phyloP scores from a whole-genome alignment of 2,329 filamentous ascomycete genomes.

The Juglanconis sp. region DNA sequence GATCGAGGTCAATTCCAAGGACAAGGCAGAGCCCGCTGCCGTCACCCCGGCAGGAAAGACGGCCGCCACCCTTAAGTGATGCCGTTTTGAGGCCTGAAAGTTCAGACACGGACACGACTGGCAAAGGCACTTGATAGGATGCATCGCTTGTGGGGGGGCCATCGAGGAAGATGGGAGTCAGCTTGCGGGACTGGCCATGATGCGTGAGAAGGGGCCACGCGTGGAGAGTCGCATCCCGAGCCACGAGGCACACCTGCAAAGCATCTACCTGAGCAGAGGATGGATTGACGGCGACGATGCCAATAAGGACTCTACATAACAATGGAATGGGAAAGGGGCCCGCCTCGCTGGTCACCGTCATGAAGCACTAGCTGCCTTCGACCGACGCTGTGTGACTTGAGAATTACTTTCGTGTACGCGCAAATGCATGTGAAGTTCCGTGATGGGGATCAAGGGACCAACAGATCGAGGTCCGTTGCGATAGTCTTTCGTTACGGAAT shows the following conservation, averaged over 20 bases:
- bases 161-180: background rate
- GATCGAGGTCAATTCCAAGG: slow-evolving; percentile 82
- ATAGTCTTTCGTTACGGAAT: no score
- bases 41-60: slow-evolving; percentile 21
- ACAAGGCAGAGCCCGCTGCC: slow-evolving; percentile 25
- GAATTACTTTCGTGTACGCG: background rate
- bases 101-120: background rate
- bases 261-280: background rate
- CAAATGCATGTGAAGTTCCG: background rate
- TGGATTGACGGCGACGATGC: slow-evolving; percentile 3
- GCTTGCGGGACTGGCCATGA: background rate
- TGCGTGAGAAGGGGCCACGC: background rate
- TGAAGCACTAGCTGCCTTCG: background rate
- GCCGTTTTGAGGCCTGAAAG: background rate
- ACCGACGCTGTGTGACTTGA: background rate
- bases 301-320: slow-evolving; percentile 1
- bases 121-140: background rate
- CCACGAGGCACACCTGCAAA: background rate
- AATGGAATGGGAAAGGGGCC: background rate
- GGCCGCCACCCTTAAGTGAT: slow-evolving; percentile 12
- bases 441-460: background rate
- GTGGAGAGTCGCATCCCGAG: background rate
- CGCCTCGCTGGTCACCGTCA: background rate
- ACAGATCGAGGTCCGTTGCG: no score
- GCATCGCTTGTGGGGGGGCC: background rate